Evolutionary conservation across 345 rosid genomes (phyloP).

Genomic region (Eucalyptus paniculata): DNA sequence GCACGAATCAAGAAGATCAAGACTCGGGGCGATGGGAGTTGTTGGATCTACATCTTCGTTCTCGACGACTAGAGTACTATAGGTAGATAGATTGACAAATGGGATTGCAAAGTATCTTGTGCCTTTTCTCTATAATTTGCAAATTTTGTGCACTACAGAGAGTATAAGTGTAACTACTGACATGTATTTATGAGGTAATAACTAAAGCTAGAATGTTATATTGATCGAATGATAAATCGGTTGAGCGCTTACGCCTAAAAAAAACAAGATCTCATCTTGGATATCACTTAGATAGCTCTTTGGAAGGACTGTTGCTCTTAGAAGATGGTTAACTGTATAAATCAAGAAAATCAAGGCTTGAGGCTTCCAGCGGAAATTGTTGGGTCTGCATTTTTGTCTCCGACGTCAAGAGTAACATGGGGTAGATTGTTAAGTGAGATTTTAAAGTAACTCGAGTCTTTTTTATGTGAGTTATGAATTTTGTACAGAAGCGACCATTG

Average conservation of each 20-base stretch:
- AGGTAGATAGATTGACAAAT: neutral
- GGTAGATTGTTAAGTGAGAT: neutral
- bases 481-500: neutral
- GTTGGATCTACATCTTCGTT: neutral
- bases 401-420: neutral
- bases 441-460: neutral
- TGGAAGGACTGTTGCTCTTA: neutral
- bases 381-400: neutral
- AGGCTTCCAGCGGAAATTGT: neutral
- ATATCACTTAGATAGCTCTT: neutral
- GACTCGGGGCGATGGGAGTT: neutral
- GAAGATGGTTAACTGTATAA: neutral
- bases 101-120: neutral
- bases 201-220: no score
- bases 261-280: neutral
- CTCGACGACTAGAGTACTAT: neutral
- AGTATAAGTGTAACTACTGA: no score
- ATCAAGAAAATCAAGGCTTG: neutral
- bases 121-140: neutral
- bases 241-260: neutral
- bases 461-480: neutral
- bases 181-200: no score
- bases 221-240: neutral
- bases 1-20: neutral
- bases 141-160: no score